Percentiles rank a stretch among this genome's conserved stretches.
Evolutionary conservation across 225 moss, liverwort and hornwort species (phyloP).

Genomic region (Straminergon stramineum): DNA sequence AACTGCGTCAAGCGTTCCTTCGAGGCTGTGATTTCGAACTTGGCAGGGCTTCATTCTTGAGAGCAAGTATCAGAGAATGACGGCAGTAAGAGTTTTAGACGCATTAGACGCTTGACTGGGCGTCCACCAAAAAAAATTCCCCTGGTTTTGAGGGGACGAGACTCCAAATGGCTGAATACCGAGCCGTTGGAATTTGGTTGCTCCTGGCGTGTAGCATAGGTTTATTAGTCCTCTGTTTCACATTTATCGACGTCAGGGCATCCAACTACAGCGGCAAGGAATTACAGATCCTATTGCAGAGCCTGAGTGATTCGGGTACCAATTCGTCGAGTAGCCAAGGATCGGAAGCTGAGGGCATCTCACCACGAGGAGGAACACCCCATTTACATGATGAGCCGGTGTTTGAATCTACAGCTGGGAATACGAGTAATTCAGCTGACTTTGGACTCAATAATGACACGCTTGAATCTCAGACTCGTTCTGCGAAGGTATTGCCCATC

Average conservation of each 20-base stretch:
- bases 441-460: not conserved
- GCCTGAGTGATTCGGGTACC: not conserved
- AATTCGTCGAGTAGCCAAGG: not conserved
- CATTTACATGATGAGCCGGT: not conserved
- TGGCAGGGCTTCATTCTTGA: not conserved
- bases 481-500: not conserved
- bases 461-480: not conserved
- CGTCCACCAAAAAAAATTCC: not conserved
- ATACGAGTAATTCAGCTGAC: not conserved
- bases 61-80: not conserved
- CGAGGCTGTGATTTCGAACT: not conserved
- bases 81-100: not conserved
- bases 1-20: not conserved
- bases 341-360: not conserved
- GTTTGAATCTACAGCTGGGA: not conserved
- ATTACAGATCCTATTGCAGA: not conserved
- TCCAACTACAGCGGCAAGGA: not conserved
- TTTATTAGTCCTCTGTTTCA: constrained; percentile 5
- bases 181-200: not conserved
- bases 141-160: not conserved
- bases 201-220: not conserved
- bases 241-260: not conserved
- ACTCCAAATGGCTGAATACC: not conserved
- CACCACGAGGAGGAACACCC: not conserved
- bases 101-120: not conserved